Base-by-base conservation (phyloP, 2,329 filamentous ascomycete genomes). In the Teratosphaeria epicoccoides region DNA sequence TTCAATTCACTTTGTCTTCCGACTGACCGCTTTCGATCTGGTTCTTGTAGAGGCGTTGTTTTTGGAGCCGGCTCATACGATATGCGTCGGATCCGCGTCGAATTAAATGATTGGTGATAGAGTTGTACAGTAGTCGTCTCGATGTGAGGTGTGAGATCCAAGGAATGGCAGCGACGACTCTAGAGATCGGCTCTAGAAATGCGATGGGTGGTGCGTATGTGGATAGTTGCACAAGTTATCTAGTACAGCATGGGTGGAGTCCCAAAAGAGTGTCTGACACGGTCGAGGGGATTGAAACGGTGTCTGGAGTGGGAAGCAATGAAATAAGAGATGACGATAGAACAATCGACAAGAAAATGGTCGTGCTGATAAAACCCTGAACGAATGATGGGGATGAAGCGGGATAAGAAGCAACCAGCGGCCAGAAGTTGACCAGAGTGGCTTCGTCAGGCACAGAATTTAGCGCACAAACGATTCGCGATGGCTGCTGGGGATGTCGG, bases 341-440 rank as follows among this genome's bases (percentile, higher is more conserved):
- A 54, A 51, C 29, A 54, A 43, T 47, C 47, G 53, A 55, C 47
- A 57, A 49, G 46, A 55, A 51, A 54, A 56, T 47, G 53, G 49
- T 53, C 52, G 48, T 52, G 51, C 49, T 55, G 57, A 58, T 58
- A 55, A 59, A 40, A 58, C 54, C 57, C 56, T 56, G 54, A 51
- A 49, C 55, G 52, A 57, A 55, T 54, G 55, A 55, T 51, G 54
- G 58, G 56, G 51, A 49, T 14, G 26, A 49, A 52, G 43, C 54
- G 58, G 55, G 45, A 59, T 61, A 62, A 58, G 59, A 58, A 52
- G 51, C 33, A 49, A 50, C 33, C 40, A 33, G 33, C 47, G 50
- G 53, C 53, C 45, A 53, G 49, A n/a, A 45, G 47, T 51, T 33
- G 46, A 23, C 47, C 24, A 33, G 49, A 46, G 44, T 52, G 48